A percentile compares a stretch with the other conserved stretches of the same genome.
Evolutionary conservation across 129 eudicot species (phyloP).

Genomic region (Saposhnikovia divaricata): DNA sequence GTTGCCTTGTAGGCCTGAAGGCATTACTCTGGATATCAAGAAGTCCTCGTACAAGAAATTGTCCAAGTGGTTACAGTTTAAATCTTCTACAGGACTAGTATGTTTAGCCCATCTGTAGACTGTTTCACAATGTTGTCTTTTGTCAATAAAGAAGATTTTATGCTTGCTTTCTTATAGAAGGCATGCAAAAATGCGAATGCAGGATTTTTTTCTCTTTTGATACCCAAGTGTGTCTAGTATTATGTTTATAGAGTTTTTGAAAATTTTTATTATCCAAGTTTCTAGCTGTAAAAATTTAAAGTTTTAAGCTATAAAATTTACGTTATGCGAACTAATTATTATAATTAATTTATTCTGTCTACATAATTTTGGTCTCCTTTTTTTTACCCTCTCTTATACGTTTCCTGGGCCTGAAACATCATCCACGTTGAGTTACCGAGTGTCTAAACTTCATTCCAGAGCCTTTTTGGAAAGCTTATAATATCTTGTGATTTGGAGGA

Average conservation of each 20-base stretch:
- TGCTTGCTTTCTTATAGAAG: neutral
- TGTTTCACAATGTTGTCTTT: neutral
- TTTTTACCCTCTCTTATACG: neutral
- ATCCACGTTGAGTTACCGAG: no score
- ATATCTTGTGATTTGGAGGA: neutral
- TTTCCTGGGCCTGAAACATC: neutral
- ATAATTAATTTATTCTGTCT: neutral
- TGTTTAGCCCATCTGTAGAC: neutral
- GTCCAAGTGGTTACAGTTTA: conserved; percentile 89
- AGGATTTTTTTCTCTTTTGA: neutral
- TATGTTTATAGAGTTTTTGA: neutral
- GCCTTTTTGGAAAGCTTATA: neutral
- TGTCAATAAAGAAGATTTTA: neutral
- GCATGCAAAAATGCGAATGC: neutral
- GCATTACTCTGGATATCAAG: conserved; percentile 62
- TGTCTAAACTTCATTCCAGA: no score
- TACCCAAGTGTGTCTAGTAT: neutral
- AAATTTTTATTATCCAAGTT: no score
- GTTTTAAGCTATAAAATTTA: neutral
- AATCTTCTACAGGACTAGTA: conserved; percentile 67
- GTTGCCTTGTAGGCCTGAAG: conserved; percentile 86
- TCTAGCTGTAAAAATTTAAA: neutral
- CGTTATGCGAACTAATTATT: neutral
- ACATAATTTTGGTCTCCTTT: neutral
- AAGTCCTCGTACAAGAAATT: conserved; percentile 90